Base-by-base conservation (phyloP, 495 filamentous ascomycete genomes). In the Hypoxylon perforatum region DNA sequence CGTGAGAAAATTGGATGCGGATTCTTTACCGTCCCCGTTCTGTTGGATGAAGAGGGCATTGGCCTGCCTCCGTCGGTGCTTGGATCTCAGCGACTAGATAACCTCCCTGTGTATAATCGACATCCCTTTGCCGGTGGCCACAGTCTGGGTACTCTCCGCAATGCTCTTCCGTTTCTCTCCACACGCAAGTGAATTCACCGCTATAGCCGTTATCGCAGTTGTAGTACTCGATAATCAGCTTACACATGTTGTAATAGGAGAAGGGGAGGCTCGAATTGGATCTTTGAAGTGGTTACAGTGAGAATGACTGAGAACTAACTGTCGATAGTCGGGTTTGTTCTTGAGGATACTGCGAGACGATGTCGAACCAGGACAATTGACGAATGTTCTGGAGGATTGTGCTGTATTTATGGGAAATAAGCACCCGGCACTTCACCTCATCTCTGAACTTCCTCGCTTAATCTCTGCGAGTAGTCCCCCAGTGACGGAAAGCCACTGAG, bases 11-110 rank as follows among this genome's bases (percentile, higher is more conserved):
- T 23, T 18, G n/a, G 35, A 28, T 10, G 2, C 4, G 22, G 3
- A 12, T 18, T 14, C 18, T 44, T 57, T 21, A 50, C 7, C 60
- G 60, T 44, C 51, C 44, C 33, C 36, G 44, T 49, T 57, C 52
- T 25, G 17, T 56, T 2, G 52, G 52, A 14, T 51, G 52, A 8
- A 51, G 14, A 22, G 44, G 60, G 21, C 51, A 57, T 36, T 44
- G 51, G 6, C 60, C 60, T 44, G 52, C 44, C 7, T 42, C 11
- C 11, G 25, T 12, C 18, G 60, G 25, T 15, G 36, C 46, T 8
- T 6, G 18, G 4, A 1, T 12, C 17, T 57, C 9, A 1, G 14
- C 2, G 17, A 44, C 5, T 25, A n/a, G n/a, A 14, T 42, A 50
- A 2, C 46, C 52, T 28, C 52, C 52, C 8, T 50, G 0, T 0